Evolutionary conservation across 2,329 filamentous ascomycete species (phyloP).

Genomic region (Claviceps sp.): DNA sequence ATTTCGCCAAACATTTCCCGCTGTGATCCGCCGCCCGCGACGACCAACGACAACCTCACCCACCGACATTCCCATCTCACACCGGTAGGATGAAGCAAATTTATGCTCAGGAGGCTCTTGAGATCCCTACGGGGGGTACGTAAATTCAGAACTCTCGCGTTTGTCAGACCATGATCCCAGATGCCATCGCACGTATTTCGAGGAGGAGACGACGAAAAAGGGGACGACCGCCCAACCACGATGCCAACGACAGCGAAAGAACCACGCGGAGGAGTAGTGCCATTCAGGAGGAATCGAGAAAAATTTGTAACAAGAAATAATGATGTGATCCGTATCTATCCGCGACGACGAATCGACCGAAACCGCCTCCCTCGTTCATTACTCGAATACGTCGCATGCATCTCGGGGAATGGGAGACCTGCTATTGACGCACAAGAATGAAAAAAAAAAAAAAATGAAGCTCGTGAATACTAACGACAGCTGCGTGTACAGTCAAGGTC

Average conservation of each 20-base stretch:
- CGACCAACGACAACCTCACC: slow-evolving; percentile 27
- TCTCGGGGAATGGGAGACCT: background rate
- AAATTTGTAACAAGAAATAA: background rate
- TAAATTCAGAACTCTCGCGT: slow-evolving; percentile 16
- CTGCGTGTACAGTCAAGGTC: slow-evolving; percentile 66
- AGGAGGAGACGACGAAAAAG: background rate
- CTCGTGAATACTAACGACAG: slow-evolving; percentile 14
- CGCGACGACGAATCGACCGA: background rate
- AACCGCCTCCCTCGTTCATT: background rate
- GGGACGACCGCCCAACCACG: background rate
- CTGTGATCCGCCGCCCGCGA: slow-evolving; percentile 21
- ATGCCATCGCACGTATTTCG: background rate
- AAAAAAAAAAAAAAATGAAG: background rate
- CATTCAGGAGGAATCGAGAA: background rate
- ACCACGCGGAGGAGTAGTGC: background rate
- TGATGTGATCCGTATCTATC: background rate
- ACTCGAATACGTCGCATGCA: background rate
- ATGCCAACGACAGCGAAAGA: background rate
- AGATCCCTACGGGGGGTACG: slow-evolving; percentile 94
- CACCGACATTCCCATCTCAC: slow-evolving; percentile 29
- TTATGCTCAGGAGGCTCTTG: slow-evolving; percentile 91
- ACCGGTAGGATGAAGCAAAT: slow-evolving; percentile 97
- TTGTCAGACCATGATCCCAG: background rate
- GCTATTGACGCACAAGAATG: background rate
- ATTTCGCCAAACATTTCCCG: slow-evolving; percentile 24